phyloP scores from a whole-genome alignment of 208 protist genomes.

The Crithidia brevicula region DNA sequence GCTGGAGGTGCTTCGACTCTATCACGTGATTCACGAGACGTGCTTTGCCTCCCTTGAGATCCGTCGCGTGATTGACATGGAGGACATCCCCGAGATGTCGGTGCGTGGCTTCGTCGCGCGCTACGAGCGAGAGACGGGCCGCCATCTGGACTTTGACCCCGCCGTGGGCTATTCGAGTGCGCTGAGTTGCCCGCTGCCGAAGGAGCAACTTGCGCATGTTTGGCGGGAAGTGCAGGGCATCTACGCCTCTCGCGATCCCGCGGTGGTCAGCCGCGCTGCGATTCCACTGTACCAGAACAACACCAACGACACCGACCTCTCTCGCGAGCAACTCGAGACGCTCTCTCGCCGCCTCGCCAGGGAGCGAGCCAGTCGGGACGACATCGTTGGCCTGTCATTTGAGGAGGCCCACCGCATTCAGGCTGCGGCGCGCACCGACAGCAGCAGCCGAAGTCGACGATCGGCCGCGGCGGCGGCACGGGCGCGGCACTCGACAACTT shows the following conservation, averaged over 20 bases:
- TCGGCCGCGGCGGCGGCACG: neutral
- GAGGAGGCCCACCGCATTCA: constrained; percentile 39
- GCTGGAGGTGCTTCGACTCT: constrained; percentile 37
- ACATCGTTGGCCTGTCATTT: constrained; percentile 57
- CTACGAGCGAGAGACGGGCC: constrained; percentile 31
- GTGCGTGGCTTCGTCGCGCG: constrained; percentile 35
- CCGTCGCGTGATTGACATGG: constrained; percentile 49
- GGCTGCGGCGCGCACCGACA: constrained; percentile 3
- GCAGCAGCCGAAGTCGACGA: neutral
- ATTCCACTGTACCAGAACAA: constrained; percentile 56
- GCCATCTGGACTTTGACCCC: constrained; percentile 45
- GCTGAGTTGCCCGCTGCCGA: constrained; percentile 63
- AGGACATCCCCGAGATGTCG: constrained; percentile 31
- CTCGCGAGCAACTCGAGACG: constrained; percentile 29
- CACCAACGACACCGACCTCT: constrained; percentile 36
- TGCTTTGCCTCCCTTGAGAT: constrained; percentile 59
- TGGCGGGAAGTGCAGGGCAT: constrained; percentile 56
- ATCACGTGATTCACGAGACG: constrained; percentile 49
- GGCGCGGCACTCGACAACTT: neutral
- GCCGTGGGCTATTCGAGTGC: constrained; percentile 33
- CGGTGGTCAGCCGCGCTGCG: constrained; percentile 32
- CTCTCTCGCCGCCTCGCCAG: constrained; percentile 38
- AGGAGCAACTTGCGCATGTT: constrained; percentile 61
- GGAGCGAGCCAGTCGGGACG: constrained; percentile 39
- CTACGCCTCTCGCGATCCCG: constrained; percentile 35